Conservation (phyloP, 2,329 filamentous ascomycete genomes). For the Neopestalotiopsis sp. region DNA sequence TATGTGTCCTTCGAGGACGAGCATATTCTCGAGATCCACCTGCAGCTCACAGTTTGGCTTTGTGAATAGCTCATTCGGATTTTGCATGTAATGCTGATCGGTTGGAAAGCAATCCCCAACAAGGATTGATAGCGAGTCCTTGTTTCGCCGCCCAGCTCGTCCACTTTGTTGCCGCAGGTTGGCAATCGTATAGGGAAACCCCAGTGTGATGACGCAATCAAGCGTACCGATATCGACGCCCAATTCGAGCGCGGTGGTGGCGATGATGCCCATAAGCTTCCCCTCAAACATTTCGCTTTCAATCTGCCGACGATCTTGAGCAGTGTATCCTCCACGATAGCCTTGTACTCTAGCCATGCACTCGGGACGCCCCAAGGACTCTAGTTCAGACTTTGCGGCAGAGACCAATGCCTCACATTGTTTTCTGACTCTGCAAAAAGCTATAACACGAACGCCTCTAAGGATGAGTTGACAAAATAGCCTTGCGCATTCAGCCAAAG, state of each 20-base stretch:
- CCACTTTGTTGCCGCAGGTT: slow-evolving; percentile 95
- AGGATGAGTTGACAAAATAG: slow-evolving; percentile 90
- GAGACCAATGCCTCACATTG: slow-evolving; percentile 85
- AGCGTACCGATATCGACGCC: slow-evolving; percentile 94
- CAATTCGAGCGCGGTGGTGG: slow-evolving; percentile 89
- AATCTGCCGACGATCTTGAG: slow-evolving; percentile 85
- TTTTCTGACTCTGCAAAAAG: slow-evolving; percentile 87
- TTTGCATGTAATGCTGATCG: slow-evolving; percentile 97
- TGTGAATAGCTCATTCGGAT: slow-evolving; percentile 91
- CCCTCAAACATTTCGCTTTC: slow-evolving; percentile 98
- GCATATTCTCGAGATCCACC: slow-evolving; percentile 89
- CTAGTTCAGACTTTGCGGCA: slow-evolving; percentile 79
- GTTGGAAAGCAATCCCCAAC: slow-evolving; percentile 89
- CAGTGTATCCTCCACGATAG: slow-evolving; percentile 93
- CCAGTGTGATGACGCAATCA: slow-evolving; percentile 91
- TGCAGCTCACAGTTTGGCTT: slow-evolving; percentile 88
- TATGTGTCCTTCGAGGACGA: slow-evolving; percentile 90
- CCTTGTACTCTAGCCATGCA: slow-evolving; percentile 86
- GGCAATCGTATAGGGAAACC: slow-evolving; percentile 94
- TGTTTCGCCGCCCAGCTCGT: slow-evolving; percentile 87
- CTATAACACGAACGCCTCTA: slow-evolving; percentile 87
- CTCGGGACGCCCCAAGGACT: slow-evolving; percentile 73
- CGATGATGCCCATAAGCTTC: slow-evolving; percentile 89
- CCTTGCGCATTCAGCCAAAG: slow-evolving; percentile 83
- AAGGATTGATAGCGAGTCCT: slow-evolving; percentile 88